Evolutionary conservation across 805 yeast species (phyloP), one percentile per base, ranked within the genome.

Genomic region (Starmera pachycereana): DNA sequence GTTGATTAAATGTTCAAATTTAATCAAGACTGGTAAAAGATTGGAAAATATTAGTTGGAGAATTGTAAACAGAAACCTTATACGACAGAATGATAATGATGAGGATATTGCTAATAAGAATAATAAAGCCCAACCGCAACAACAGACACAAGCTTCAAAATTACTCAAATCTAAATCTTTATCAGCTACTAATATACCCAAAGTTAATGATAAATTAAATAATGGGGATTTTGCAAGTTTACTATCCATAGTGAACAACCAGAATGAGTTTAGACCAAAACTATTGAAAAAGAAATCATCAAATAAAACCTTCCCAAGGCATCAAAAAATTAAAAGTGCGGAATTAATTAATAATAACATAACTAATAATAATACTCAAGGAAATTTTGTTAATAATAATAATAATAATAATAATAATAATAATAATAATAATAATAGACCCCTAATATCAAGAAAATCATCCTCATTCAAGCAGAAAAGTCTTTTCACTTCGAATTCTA

Each of bases 21-120:
- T 50, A 42, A 50, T 56, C 29, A 50, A 53, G 38, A 49, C 51
- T 39, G 60, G 60, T 11, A 54, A 52, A 41, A 42, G 60, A 19
- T 38, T 56, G 19, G 60, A 56, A 41, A 56, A 56, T 40, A 54
- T 56, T 40, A 54, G 58, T 44, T 56, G 60, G 60, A 50, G 60
- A 41, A 56, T 56, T 13, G 60, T 56, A 32, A 56, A 56, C 37
- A 48, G 58, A 43, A 53, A 51, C 33, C 40, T 55, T 6, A 46
- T 55, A 5, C 42, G 48, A 32, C 40, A 43, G 27, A 45, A 43
- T 34, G 44, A 47, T 14, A 33, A 31, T 13, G 29, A 25, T 5
- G 13, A 14, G 5, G 19, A 35, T 27, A 16, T 2, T 11, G 38
- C 35, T 27, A 19, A 34, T 3, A 18, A 36, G 18, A 31, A 28